Base-by-base conservation (phyloP, 495 filamentous ascomycete genomes). In the Tetracladium setigerum region DNA sequence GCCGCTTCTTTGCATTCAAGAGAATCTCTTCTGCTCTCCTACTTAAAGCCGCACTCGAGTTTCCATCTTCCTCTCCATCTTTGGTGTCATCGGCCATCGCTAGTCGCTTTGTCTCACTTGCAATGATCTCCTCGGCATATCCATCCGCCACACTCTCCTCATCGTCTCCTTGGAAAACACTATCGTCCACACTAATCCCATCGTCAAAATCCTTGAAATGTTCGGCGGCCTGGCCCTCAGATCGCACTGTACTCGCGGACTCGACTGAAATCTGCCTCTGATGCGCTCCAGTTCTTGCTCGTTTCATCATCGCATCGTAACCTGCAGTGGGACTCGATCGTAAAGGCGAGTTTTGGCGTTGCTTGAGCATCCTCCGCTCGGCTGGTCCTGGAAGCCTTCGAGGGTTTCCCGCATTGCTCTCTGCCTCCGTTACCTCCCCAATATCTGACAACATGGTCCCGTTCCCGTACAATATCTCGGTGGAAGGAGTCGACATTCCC, bases 11-110 rank as follows among this genome's bases (percentile, higher is more conserved):
- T 24, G 89, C 89, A 66, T 94, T 94, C 31, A 87, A 86, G 36
- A 95, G 69, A 60, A 95, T 95, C 49, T 86, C 69, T 62, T 95
- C 89, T 10, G 89, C 89, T 56, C 87, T 74, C 49, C 81, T 82
- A 58, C 86, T 92, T 60, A 95, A 61, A 6, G 86, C 81, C 11
- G 76, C 80, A 38, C 82, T 83, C 19, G 87, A 84, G 53, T 81
- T 77, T 32, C 65, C 67, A 39, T 78, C 73, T 33, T 61, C 58
- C n/a, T 61, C 55, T 19, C 22, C 17, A 10, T 27, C 48, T 31
- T 47, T 18, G 16, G 40, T 44, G 17, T 18, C 42, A 19, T 56
- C 52, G 17, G 18, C 46, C 38, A 19, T 53, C n/a, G 46, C 39
- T 19, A 55, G 37, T 16, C 52, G 51, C 13, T 52, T 46, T 8